phyloP scores from a whole-genome alignment of 352 stramenopile species.

The Pythium coloratum region DNA sequence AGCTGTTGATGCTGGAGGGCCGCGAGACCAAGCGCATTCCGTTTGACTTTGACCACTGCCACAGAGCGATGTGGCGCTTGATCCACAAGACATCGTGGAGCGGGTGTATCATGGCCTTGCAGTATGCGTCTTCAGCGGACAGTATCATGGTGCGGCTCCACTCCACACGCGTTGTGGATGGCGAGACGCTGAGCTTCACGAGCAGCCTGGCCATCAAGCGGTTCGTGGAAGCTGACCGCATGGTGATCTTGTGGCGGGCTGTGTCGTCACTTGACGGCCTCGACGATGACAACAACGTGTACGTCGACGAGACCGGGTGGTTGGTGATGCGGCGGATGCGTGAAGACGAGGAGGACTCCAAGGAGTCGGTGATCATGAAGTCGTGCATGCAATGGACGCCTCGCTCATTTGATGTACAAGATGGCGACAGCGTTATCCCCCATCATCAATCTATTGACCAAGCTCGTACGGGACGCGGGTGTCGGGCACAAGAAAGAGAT shows the following conservation, averaged over 20 bases:
- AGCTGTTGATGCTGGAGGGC: neutral
- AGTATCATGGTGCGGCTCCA: neutral
- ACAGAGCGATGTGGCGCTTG: neutral
- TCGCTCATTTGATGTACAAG: neutral
- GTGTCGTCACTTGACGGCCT: conserved; percentile 8
- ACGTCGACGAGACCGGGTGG: conserved; percentile 6
- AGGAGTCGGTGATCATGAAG: neutral
- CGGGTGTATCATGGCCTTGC: too few relatives aligned
- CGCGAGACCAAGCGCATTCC: neutral
- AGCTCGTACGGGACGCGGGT: neutral
- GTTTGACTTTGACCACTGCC: neutral
- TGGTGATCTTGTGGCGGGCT: conserved; percentile 4
- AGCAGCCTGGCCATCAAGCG: conserved; percentile 4
- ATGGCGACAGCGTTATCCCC: neutral
- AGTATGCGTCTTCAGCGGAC: too few relatives aligned
- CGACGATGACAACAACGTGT: neutral
- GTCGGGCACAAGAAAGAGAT: neutral
- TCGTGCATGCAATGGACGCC: neutral
- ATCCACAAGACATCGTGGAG: neutral
- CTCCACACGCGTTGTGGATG: neutral
- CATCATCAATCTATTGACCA: neutral
- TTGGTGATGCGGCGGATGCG: neutral
- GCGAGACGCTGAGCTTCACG: neutral
- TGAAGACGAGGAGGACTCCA: neutral
- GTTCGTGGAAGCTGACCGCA: neutral